Base-by-base conservation (phyloP, 768 basidiomycete genomes). In the Thelephora aurantiotincta region DNA sequence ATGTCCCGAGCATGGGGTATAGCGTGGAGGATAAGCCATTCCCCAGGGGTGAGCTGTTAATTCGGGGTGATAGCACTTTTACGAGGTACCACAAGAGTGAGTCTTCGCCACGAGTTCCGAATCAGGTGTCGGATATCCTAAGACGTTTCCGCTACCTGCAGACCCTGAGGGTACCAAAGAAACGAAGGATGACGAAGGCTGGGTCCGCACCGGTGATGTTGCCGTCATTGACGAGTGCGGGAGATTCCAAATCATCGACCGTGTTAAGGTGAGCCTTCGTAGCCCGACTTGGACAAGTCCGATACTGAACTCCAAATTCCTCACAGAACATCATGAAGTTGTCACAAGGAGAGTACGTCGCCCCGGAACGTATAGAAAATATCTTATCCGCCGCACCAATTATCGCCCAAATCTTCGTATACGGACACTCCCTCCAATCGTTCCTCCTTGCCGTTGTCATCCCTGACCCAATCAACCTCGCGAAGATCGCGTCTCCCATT, bases 341-440 rank as follows among this genome's bases (percentile, higher is more conserved):
- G 43, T 71, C 86, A 11, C 96, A 99, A 65, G 96, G 94, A 51
- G 96, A 99, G 67, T 99, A 98, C 60, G 93, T 99, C 48, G 94
- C 94, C 35, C 72, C 98, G 42, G 94, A 99, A 66, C 96, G 92
- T 66, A 73, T 96, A 44, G 93, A 97, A 65, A 86, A 84, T 57
- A 56, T 76, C 47, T 92, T 89, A 60, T 72, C 71, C 53, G 67
- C 78, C 46, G 74, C 73, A 41, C 79, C 89, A 4, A 57, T 86
- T 35, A 74, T 88, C 47, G 72, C 77, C 34, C 83, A 91, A 58
- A 71, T 94, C 50, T 90, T 82, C 60, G 82, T 98, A 38, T 83
- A 99, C 58, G 96, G 90, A 38, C 90, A 98, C 60, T 74, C 83
- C 9, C 67, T 97, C 42, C 83, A 89, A 60, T 78, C 90, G 16